Percentiles rank a stretch among this genome's conserved stretches.
phyloP scores from a whole-genome alignment of 805 yeast genomes.

The Wickerhamomyces canadensis region DNA sequence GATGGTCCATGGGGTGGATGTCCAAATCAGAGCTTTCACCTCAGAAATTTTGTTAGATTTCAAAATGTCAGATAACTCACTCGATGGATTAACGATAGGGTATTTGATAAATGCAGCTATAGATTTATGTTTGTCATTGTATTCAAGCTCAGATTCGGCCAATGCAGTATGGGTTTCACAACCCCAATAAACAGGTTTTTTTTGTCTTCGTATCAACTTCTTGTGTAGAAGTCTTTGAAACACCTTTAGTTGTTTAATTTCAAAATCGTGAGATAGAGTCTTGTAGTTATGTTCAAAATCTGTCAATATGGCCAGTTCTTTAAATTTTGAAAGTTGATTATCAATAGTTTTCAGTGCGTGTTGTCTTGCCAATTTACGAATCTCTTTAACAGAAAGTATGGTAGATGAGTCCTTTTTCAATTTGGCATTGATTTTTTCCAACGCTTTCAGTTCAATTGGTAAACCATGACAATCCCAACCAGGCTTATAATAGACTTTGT shows the following conservation, averaged over 20 bases:
- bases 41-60: conserved; percentile 6
- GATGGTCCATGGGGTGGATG: conserved; percentile 98
- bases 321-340: conserved; percentile 59
- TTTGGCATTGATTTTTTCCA: conserved; percentile 39
- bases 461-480: conserved; percentile 99
- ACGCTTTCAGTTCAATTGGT: conserved; percentile 89
- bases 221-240: conserved; percentile 60
- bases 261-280: conserved; percentile 70
- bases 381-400: conserved; percentile 39
- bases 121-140: conserved; percentile 65
- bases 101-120: conserved; percentile 66
- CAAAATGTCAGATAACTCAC: conserved; percentile 7
- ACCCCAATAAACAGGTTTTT: conserved; percentile 97
- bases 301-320: conserved; percentile 72
- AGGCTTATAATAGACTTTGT: conserved; percentile 67
- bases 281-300: conserved; percentile 71
- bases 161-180: conserved; percentile 89
- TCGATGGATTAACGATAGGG: conserved; percentile 37
- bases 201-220: conserved; percentile 73
- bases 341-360: conserved; percentile 68
- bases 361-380: conserved; percentile 57
- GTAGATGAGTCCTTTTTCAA: conserved; percentile 29
- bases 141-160: conserved; percentile 95
- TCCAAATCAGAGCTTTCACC: conserved; percentile 68
- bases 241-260: conserved; percentile 64